Conservation (phyloP, 345 rosid species). For the Syzygium aromaticum region DNA sequence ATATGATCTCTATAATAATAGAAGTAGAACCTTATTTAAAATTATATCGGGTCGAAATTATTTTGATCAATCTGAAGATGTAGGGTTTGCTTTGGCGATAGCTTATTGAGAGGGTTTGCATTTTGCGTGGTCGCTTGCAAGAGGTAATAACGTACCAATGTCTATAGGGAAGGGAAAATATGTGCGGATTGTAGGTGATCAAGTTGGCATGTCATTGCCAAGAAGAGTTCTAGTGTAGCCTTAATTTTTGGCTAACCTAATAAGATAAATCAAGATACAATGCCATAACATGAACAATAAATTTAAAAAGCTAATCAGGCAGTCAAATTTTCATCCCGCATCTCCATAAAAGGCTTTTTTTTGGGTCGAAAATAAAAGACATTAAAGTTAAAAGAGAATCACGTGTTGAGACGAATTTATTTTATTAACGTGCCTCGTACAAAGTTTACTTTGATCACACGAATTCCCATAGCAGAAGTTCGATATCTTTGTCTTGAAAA, state of each 20-base stretch:
- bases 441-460: rapidly evolving
- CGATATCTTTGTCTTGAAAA: background rate
- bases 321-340: rapidly evolving
- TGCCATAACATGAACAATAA: background rate
- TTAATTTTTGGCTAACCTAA: background rate
- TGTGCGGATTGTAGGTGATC: background rate
- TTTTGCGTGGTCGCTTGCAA: background rate
- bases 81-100: background rate
- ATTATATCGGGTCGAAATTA: background rate
- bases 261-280: background rate
- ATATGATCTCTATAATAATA: background rate
- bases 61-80: background rate
- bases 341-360: background rate
- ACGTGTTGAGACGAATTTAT: rapidly evolving
- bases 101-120: background rate
- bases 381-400: background rate
- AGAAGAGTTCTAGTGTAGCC: background rate
- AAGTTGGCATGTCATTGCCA: background rate
- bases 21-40: background rate
- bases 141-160: background rate
- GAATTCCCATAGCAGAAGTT: background rate
- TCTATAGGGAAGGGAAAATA: too few species aligned
- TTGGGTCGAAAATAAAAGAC: too few species aligned
- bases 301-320: background rate
- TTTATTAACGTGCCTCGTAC: background rate